Evolutionary conservation across 495 filamentous ascomycete species (phyloP), one percentile per base, ranked within the genome.

Genomic region (Lasiosphaeria miniovina): DNA sequence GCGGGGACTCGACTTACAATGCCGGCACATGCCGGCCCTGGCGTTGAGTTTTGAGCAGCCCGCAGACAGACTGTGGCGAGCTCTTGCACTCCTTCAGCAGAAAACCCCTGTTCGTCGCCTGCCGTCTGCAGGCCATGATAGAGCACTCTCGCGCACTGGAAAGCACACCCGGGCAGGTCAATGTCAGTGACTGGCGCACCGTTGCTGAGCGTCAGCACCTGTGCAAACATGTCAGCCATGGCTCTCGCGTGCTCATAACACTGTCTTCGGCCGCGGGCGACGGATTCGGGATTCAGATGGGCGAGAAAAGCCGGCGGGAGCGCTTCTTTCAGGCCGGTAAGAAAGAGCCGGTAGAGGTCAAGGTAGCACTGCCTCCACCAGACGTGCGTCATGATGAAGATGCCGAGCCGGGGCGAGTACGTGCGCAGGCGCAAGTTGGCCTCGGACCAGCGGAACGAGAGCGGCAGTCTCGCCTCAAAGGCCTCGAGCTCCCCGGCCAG

Each of bases 311-410:
- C 61, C 9, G 66, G 69, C 8, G 76, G 66, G 4, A 80, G 68
- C 1, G 75, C 72, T 34, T 80, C 79, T 32, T 72, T 70, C 15
- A 82, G 65, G 2, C 76, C 75, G 0, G 66, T 63, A n/a, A 80
- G 61, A 34, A 75, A 76, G 12, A 80, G 64, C 10, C 79, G 74
- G 60, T 76, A 80, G 4, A 82, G 68, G 60, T 82, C 79, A 38
- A 78, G 74, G 46, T 80, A 69, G 52, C 79, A 82, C 52, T 80
- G 79, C 34, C 75, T 60, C 78, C 79, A 80, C 74, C 71, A 75
- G 4, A 80, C 70, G 52, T 82, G 79, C 12, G 79, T 79, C 76
- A 78, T 80, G 60, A 82, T 65, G 51, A 77, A 80, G 46, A 80
- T 75, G 36, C 75, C 75, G 6, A 80, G 60, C 0, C 77, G 63